A percentile compares a stretch with the other conserved stretches of the same genome.
phyloP scores from a whole-genome alignment of 2,329 filamentous ascomycete genomes.

The Fusarium sp. region DNA sequence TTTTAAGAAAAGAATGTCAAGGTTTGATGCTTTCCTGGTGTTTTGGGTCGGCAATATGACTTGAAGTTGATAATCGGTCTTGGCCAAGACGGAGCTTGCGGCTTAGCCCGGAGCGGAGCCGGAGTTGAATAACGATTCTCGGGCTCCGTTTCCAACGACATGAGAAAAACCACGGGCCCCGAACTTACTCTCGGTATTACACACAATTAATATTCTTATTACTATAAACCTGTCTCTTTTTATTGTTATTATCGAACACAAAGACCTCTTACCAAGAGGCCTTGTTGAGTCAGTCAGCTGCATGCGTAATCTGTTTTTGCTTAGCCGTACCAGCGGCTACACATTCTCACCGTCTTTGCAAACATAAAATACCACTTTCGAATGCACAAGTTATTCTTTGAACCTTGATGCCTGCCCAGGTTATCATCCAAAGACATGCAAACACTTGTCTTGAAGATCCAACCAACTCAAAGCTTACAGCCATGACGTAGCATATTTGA shows the following conservation, averaged over 20 bases:
- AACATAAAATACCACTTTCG: neutral
- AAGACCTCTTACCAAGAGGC: neutral
- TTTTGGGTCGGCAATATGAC: neutral
- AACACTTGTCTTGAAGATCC: conserved; percentile 22
- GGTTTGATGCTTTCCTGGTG: neutral
- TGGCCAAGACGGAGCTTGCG: neutral
- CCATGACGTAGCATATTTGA: conserved; percentile 8
- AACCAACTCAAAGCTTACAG: neutral
- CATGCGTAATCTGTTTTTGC: neutral
- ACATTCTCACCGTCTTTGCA: neutral
- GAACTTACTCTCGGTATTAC: neutral
- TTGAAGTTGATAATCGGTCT: neutral
- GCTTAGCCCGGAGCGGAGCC: conserved; percentile 1
- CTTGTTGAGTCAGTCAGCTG: neutral
- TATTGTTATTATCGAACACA: neutral
- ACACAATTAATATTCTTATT: neutral
- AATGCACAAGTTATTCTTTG: too few species aligned
- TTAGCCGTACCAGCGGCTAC: neutral
- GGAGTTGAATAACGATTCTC: neutral
- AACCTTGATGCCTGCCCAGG: conserved; percentile 6
- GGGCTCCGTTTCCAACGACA: conserved; percentile 6
- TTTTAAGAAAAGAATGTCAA: too few species aligned
- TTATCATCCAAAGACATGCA: conserved; percentile 1
- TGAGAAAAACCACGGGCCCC: neutral
- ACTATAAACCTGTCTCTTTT: too few species aligned